These are phyloP conservation scores for Mycena latifolia DNA, from an alignment of 768 basidiomycete species.

Conservation along the genomic window DNA sequence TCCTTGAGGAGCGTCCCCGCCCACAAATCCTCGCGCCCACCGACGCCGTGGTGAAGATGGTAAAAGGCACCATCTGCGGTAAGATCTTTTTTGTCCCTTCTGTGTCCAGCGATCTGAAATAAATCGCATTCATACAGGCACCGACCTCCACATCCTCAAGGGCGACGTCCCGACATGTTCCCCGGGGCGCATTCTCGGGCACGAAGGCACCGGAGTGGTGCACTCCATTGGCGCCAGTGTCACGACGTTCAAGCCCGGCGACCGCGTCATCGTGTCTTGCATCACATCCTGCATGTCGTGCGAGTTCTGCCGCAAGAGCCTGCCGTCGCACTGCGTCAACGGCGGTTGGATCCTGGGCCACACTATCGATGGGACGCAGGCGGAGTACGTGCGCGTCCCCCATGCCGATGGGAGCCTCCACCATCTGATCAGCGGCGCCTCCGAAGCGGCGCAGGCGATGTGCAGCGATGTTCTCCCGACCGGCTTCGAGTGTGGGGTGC, in stretches of 20 bases:
- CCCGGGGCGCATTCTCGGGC: constrained; percentile 51
- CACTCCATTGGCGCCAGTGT: constrained; percentile 47
- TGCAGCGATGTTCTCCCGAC: constrained; percentile 42
- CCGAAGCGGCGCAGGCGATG: constrained; percentile 37
- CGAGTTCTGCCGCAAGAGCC: constrained; percentile 35
- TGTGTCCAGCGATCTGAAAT: not conserved
- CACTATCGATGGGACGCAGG: constrained; percentile 42
- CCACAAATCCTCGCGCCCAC: constrained; percentile 35
- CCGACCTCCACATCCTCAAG: constrained; percentile 51
- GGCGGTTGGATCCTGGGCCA: constrained; percentile 44
- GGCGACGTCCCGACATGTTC: constrained; percentile 40
- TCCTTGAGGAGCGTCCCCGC: constrained; percentile 33
- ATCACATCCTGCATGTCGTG: constrained; percentile 42
- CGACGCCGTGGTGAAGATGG: constrained; percentile 39
- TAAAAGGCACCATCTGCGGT: constrained; percentile 40
- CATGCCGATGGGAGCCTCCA: constrained; percentile 38
- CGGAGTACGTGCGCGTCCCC: constrained; percentile 42
- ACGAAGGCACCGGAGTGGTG: constrained; percentile 53
- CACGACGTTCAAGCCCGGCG: constrained; percentile 48
- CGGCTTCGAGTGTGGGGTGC: constrained; percentile 40
- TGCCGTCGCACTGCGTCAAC: constrained; percentile 38
- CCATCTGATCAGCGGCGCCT: constrained; percentile 25
- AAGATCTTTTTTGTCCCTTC: not conserved
- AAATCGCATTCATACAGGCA: constrained; percentile 39
- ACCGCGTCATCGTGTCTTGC: constrained; percentile 29